Evolutionary conservation across 805 yeast species (phyloP).

Genomic region (Yamadazyma takamatsuzukensis): DNA sequence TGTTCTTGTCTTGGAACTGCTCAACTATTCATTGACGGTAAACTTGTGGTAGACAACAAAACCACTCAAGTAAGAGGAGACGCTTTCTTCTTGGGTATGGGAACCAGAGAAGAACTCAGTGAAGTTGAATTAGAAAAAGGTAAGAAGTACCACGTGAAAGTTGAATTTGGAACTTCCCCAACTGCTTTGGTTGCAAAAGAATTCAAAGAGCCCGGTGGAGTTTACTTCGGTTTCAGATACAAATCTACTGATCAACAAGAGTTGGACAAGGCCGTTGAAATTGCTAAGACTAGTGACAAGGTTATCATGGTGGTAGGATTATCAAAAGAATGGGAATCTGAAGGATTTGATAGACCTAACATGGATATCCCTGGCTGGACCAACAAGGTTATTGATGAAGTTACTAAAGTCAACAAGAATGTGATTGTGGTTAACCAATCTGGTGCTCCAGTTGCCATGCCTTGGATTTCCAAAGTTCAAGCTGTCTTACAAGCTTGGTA

Average conservation of each 20-base stretch:
- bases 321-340: conserved; percentile 30
- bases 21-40: conserved; percentile 48
- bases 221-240: conserved; percentile 20
- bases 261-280: conserved; percentile 19
- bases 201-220: conserved; percentile 23
- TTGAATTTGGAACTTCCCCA: conserved; percentile 43
- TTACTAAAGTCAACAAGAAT: conserved; percentile 24
- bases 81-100: conserved; percentile 49
- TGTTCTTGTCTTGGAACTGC: conserved; percentile 53
- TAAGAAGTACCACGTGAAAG: conserved; percentile 38
- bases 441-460: conserved; percentile 31
- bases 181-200: conserved; percentile 13
- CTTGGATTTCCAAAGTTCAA: conserved; percentile 20
- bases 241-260: conserved; percentile 23
- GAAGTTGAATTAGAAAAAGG: conserved; percentile 40
- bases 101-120: conserved; percentile 49
- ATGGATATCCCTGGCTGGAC: conserved; percentile 29
- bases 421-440: conserved; percentile 31
- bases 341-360: conserved; percentile 29
- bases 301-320: conserved; percentile 27
- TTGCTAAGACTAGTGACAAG: conserved; percentile 26
- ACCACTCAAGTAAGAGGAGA: conserved; percentile 48
- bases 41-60: conserved; percentile 53
- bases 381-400: conserved; percentile 21
- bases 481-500: conserved; percentile 16